These are phyloP conservation scores for Porcisia hertigi DNA, from an alignment of 208 protist species.

Conservation along the genomic window DNA sequence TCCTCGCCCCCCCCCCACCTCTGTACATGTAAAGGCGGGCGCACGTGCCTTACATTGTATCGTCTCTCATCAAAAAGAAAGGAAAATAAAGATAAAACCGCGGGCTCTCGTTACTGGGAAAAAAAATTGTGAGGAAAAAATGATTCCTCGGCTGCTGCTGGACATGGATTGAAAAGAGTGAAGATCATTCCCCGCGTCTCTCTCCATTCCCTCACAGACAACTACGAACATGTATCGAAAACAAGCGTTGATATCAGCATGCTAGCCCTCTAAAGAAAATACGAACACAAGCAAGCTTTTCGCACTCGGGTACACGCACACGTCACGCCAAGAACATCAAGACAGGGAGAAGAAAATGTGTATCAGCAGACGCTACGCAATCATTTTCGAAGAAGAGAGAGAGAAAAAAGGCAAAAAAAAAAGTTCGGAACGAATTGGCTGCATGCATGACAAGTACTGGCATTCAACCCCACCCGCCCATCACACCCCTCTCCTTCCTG, in stretches of 20 bases:
- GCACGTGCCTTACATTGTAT: too few relatives aligned
- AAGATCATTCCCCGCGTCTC: background rate
- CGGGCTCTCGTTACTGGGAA: too few relatives aligned
- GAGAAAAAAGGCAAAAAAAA: too few relatives aligned
- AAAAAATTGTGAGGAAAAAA: too few relatives aligned
- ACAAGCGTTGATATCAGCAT: background rate
- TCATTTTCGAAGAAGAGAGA: background rate
- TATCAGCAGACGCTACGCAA: background rate
- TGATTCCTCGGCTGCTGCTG: too few relatives aligned
- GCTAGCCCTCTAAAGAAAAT: background rate
- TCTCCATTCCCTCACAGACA: background rate
- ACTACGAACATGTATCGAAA: background rate
- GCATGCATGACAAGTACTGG: background rate
- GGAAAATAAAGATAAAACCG: too few relatives aligned
- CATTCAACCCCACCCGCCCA: background rate
- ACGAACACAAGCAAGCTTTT: background rate
- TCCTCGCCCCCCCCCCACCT: background rate
- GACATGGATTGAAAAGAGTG: too few relatives aligned
- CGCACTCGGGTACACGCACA: background rate
- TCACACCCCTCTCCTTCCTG: too few relatives aligned
- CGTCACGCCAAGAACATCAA: background rate
- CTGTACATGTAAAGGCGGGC: background rate
- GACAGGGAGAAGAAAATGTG: background rate
- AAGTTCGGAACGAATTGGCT: background rate
- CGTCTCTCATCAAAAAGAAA: too few relatives aligned